phyloP scores from a whole-genome alignment of 2,329 filamentous ascomycete species.

The Fusarium newnesense region DNA sequence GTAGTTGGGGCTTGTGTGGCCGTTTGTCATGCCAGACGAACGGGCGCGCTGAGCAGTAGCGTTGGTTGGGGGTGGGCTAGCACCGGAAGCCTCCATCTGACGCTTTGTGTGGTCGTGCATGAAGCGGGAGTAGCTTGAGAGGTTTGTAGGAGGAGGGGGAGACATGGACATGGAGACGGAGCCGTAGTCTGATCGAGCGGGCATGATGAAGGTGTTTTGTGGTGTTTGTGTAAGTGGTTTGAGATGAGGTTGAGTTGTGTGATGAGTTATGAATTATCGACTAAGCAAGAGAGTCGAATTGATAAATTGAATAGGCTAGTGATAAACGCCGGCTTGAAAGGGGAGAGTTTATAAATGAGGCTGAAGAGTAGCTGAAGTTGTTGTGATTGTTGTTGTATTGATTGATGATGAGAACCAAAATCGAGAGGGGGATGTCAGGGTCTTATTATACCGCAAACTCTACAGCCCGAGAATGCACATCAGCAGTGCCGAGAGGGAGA shows the following conservation, averaged over 20 bases:
- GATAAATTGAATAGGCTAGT: neutral
- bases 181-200: conserved; percentile 53
- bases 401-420: neutral
- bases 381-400: conserved; percentile 15
- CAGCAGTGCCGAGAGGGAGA: conserved; percentile 5
- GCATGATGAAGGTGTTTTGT: conserved; percentile 46
- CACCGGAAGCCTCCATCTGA: conserved; percentile 68
- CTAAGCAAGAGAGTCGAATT: neutral
- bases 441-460: conserved; percentile 41
- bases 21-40: conserved; percentile 45
- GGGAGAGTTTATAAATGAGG: neutral
- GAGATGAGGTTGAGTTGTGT: neutral
- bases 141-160: conserved; percentile 56
- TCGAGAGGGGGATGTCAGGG: conserved; percentile 19
- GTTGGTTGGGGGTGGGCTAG: conserved; percentile 24
- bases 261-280: neutral
- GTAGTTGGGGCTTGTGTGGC: conserved; percentile 35
- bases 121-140: conserved; percentile 66
- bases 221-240: neutral
- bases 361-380: conserved; percentile 10
- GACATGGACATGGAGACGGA: conserved; percentile 51
- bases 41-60: conserved; percentile 21
- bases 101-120: conserved; percentile 74
- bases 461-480: conserved; percentile 2
- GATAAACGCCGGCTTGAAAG: neutral